A percentile compares a stretch with the other conserved stretches of the same genome.
These are phyloP conservation scores for Eragrostis tef DNA, from an alignment of 202 grass and related monocot genomes.

Conservation along the genomic window DNA sequence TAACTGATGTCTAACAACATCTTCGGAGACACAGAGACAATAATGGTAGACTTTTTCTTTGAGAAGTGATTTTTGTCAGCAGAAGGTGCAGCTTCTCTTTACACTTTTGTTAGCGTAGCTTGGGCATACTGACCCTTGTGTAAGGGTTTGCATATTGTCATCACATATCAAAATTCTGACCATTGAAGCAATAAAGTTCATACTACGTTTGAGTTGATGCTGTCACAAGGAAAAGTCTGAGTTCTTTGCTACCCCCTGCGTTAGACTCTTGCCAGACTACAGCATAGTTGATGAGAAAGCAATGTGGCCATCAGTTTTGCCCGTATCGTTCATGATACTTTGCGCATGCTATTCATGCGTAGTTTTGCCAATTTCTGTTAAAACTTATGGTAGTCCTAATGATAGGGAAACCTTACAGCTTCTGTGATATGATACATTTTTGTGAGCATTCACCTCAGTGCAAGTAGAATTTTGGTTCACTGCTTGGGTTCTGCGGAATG, in stretches of 20 bases:
- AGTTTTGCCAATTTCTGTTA: too few species aligned
- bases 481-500: neutral
- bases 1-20: constrained; percentile 45
- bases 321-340: too few species aligned
- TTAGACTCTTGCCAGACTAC: neutral
- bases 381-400: too few species aligned
- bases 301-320: too few species aligned
- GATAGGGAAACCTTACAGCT: too few species aligned
- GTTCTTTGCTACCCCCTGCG: neutral
- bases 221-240: neutral
- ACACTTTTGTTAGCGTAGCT: constrained; percentile 2
- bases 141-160: constrained; percentile 4
- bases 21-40: neutral
- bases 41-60: constrained; percentile 6
- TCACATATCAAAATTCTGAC: neutral
- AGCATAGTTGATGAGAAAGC: too few species aligned
- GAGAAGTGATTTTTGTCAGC: too few species aligned
- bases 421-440: too few species aligned
- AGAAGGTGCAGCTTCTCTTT: constrained; percentile 18
- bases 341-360: too few species aligned
- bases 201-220: neutral
- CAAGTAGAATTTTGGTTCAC: neutral
- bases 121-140: neutral
- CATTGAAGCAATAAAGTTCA: neutral
- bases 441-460: too few species aligned